Evolutionary conservation across 2,329 filamentous ascomycete species (phyloP), one percentile per base, ranked within the genome.

Genomic region (Teratosphaeriaceae sp.): DNA sequence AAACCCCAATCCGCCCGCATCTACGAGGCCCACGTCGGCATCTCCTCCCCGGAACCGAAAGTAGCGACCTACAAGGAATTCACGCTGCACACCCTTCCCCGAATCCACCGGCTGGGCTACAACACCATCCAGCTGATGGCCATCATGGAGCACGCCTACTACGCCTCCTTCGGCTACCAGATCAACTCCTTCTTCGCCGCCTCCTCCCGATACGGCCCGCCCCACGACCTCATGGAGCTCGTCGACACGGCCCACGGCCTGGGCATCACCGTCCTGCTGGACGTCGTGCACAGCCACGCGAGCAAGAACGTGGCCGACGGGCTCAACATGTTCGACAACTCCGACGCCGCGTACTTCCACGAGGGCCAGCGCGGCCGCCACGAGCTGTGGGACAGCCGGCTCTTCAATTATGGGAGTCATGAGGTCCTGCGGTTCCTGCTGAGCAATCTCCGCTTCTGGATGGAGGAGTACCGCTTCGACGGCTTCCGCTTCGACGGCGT

Each of bases 41-140:
- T 98, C 55, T 96, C 90, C 5, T 92, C 88, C 2, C 87, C 89
- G 1, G 90, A 97, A 51, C 79, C 84, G 49, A 82, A 80, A 53
- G 88, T 98, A 29, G 80, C 92, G 2, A 94, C 88, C 5, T 98
- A 95, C 77, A 95, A 96, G 65, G 89, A 98, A 68, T 98, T 98
- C 65, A 97, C 90, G 2, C 75, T 82, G 58, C 88, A 86, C 64
- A 88, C 95, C 76, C 77, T 98, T 6, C 89, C 90, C 13, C 80
- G 90, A 45, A 97, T 98, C 69, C 84, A 89, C 61, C 72, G 80
- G 51, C 73, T 97, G 33, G 92, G 90, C 30, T 98, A 98, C 73
- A 97, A 98, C 62, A 85, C 89, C 42, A 97, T 98, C 54, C 92
- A 98, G 64, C 75, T 98, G 51, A 98, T 98, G 92, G 92, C 92